A percentile compares a stretch with the other conserved stretches of the same genome.
Conservation (phyloP, 352 stramenopile genomes). For the Hyaloperonospora brassicae region DNA sequence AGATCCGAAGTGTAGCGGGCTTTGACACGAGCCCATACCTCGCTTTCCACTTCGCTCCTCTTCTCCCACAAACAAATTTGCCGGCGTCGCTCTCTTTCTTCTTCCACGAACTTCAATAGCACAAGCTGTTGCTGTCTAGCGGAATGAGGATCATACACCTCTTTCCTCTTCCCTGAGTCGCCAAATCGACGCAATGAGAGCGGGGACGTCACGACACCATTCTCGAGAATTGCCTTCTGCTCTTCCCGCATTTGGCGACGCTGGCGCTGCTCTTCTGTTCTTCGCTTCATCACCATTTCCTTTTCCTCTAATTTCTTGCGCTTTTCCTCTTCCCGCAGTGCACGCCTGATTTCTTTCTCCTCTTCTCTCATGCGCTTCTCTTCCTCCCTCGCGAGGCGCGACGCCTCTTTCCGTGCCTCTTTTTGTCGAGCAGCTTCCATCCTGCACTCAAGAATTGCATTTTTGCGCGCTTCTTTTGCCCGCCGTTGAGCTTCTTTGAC, state of each 20-base stretch:
- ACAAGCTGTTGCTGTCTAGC: conserved; percentile 45
- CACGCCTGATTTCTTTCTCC: conserved; percentile 61
- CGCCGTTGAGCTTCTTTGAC: conserved; percentile 57
- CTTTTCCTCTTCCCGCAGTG: conserved; percentile 62
- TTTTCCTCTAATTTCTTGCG: conserved; percentile 65
- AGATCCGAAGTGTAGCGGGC: conserved; percentile 22
- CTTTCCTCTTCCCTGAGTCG: conserved; percentile 18
- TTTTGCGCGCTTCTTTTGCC: conserved; percentile 65
- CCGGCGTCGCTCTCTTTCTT: conserved; percentile 53
- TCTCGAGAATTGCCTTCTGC: conserved; percentile 63
- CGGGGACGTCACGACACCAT: conserved; percentile 54
- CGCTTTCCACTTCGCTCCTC: conserved; percentile 36
- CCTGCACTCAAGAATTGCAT: conserved; percentile 54
- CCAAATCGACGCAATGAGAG: conserved; percentile 14
- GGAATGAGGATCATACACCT: conserved; percentile 15
- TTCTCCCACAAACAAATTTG: conserved; percentile 52
- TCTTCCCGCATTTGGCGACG: conserved; percentile 61
- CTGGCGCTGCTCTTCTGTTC: conserved; percentile 59
- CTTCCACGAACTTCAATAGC: conserved; percentile 59
- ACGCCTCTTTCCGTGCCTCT: conserved; percentile 55
- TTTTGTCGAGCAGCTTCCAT: conserved; percentile 57
- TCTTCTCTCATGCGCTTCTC: conserved; percentile 60
- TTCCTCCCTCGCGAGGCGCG: conserved; percentile 55
- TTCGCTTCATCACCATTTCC: conserved; percentile 61
- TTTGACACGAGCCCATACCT: conserved; percentile 55